phyloP scores from a whole-genome alignment of 257 asterid genomes.

The Rauvolfia tetraphylla region DNA sequence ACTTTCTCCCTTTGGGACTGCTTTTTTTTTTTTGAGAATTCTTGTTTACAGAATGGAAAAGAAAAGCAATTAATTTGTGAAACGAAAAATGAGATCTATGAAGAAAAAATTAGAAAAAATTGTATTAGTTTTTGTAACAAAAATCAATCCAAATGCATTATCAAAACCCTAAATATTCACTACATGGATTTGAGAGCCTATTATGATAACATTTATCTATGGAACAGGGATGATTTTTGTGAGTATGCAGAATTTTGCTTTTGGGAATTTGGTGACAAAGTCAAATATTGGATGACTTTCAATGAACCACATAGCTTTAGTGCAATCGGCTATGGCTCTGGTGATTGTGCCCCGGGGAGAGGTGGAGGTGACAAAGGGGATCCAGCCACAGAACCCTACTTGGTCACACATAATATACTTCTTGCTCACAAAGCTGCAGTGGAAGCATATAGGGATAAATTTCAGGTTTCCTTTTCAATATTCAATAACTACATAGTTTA shows the following conservation, averaged over 20 bases:
- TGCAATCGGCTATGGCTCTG: background rate
- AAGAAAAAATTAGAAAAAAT: too few species aligned
- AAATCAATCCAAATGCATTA: too few species aligned
- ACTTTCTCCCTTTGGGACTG: too few species aligned
- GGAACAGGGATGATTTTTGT: background rate
- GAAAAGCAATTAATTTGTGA: too few species aligned
- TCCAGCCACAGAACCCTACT: background rate
- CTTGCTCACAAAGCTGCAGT: background rate
- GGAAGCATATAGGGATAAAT: background rate
- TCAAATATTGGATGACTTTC: background rate
- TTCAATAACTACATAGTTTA: too few species aligned
- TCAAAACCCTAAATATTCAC: too few species aligned
- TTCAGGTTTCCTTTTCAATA: background rate
- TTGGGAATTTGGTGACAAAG: constrained; percentile 7
- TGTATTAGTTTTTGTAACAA: too few species aligned
- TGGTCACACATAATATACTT: background rate
- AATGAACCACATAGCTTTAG: background rate
- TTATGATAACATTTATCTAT: too few species aligned
- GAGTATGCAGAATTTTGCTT: constrained; percentile 8
- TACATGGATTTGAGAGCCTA: too few species aligned
- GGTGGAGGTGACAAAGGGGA: background rate
- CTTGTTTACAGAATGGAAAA: too few species aligned
- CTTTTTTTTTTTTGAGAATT: too few species aligned
- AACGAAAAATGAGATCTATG: too few species aligned
- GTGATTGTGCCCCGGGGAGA: background rate